Evolutionary conservation across 345 rosid species (phyloP), one percentile per base, ranked within the genome.

Genomic region (Iberis pinnata): DNA sequence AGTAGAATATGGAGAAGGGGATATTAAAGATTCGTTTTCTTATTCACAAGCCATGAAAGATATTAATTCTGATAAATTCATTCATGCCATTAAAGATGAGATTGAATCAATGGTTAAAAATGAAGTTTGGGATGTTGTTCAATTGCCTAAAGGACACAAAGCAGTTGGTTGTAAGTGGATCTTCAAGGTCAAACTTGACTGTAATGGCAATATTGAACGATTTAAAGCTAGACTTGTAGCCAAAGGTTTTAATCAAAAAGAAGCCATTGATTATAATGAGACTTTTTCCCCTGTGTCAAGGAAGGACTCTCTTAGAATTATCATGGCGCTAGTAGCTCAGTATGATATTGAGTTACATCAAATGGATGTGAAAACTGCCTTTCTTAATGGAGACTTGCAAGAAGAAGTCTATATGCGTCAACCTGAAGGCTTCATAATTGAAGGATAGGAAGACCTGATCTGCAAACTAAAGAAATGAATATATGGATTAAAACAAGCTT

Each of bases 381-480:
- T 61, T 50, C 31, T 51, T 31, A 51, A 42, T 22, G 12, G 15
- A 19, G 14, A 61, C 44, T 49, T 50, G 1, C 0, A 40, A 38
- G 39, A 57, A 22, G 12, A 20, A 38, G 5, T 50, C 8, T 42
- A 42, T 42, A 51, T 42, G 19, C 0, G 18, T 11, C 51, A 59
- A 42, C 43, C 8, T 26, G 8, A 61, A 50, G 18, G 49, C 26
- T 51, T 61, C 58, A 43, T 42, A 20, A 50, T 19, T 4, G 18
- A 49, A 60, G 50, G 24, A 12, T 1, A 14, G 10, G 42, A 49
- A 41, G 24, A 50, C 13, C 16, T 51, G 51, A 44, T 51, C 13
- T 51, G 11, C 12, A 61, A 48, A 33, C 10, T 61, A 8, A 42
- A 51, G 10, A 61, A 51, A 61, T 31, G 26, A 42, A 41, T 61